Base-by-base conservation (phyloP, 2,329 filamentous ascomycete species). In the Apiospora hydei region DNA sequence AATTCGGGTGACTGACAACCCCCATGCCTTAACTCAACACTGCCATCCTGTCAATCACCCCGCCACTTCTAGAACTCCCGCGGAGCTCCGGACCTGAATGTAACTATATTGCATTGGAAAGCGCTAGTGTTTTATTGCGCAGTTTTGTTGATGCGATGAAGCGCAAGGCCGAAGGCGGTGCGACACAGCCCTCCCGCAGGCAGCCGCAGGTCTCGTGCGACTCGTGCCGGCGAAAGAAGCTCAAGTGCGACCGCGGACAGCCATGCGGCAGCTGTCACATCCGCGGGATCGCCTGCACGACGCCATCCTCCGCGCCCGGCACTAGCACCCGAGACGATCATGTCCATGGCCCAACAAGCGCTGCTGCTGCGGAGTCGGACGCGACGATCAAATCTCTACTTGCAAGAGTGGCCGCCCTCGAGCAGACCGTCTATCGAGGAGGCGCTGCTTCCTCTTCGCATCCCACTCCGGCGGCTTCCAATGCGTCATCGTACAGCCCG, bases 181-280 rank as follows among this genome's bases (percentile, higher is more conserved):
- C 41, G 16, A 30, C 46, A n/a, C 69, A 44, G 30, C 68, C 26
- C 18, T 66, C 57, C 2, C 77, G 72, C 10, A 75, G 80, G 21
- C 80, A 81, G 64, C 78, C 78, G 10, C 79, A 79, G 49, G 76
- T 73, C 34, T 79, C 79, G n/a, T 81, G 80, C 71, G 74, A 78
- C 68, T 80, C 77, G 21, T 81, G 80, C 70, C 77, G 80, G 16
- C 73, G 67, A 38, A 81, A 79, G 71, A 81, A 81, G 75, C 76
- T 81, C 66, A 81, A 81, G 72, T 81, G 80, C 70, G 78, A 80
- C 71, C 75, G 78, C 21, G 72, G 57, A 2, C 57, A 72, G 26
- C 80, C 80, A 6, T 81, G 80, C 51, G 75, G 75, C 14, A 80
- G 75, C 67, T 81, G 80, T 64, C 70, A 73, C 16, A 71, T 77